Base-by-base conservation (phyloP, 2,329 filamentous ascomycete genomes). In the Aureobasidium sp. region DNA sequence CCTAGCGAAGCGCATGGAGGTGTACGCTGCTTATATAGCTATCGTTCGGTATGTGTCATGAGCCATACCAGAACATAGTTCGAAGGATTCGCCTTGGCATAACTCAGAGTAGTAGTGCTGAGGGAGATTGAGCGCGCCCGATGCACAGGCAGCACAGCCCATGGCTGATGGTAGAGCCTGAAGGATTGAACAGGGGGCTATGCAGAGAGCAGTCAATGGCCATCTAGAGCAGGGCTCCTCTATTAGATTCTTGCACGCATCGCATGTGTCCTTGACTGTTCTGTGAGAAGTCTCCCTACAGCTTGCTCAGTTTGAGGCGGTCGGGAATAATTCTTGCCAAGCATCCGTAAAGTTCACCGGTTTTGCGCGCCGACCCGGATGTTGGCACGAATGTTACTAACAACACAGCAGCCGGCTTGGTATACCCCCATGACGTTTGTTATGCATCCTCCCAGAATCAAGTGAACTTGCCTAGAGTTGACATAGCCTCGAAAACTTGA, bases 51-150 rank as follows among this genome's bases (percentile, higher is more conserved):
- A 16, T 14, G 41, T 27, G 32, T 21, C 39, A 44, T 27, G 30
- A 44, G 30, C 41, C 39, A 42, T 32, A 21, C 50, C 9, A 21
- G 30, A 34, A 30, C 29, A 21, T 45, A 30, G 53, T 57, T 57
- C 53, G 53, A 58, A 58, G 54, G 42, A 58, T 58, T 39, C 42
- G 41, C 13, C 54, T 58, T 58, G 54, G 54, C 54, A 16, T 8
- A n/a, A 36, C 53, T 42, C 30, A 30, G 37, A 37, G 36, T 21
- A 42, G 36, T 27, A 47, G 25, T 32, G 36, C 32, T 41, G 50
- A 42, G 21, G 9, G 9, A 50, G 30, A 50, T 50, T 39, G 32
- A 27, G 37, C 13, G 41, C n/a, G 25, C 50, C 37, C 4, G 4
- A 53, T 53, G 34, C 49, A 29, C 49, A 37, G 49, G 21, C 34